phyloP scores from a whole-genome alignment of 495 filamentous ascomycete genomes.

The Pseudomonodictys pantanalensis region DNA sequence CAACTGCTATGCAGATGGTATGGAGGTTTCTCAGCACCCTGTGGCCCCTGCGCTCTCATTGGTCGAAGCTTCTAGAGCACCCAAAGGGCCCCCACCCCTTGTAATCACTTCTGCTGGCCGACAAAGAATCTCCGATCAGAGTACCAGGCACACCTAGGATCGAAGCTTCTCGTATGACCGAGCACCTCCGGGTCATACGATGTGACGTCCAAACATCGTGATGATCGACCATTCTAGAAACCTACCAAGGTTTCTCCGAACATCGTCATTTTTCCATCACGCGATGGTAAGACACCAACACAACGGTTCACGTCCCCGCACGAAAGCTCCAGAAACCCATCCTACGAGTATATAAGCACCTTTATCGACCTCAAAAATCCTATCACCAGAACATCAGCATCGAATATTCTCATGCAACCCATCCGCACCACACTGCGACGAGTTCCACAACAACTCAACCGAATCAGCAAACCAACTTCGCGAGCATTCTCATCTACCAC shows the following conservation, averaged over 20 bases:
- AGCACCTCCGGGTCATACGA: neutral
- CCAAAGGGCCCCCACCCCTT: no score
- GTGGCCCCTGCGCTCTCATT: no score
- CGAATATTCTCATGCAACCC: constrained; percentile 24
- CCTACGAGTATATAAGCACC: constrained; percentile 26
- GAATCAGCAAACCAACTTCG: constrained; percentile 23
- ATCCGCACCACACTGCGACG: constrained; percentile 15
- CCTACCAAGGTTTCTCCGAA: constrained; percentile 12
- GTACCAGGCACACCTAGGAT: neutral
- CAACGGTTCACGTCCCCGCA: neutral
- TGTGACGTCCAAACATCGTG: neutral
- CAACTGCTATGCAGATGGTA: no score
- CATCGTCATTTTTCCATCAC: constrained; percentile 12
- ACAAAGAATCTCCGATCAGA: no score
- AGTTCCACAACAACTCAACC: constrained; percentile 21
- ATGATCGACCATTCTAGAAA: constrained; percentile 19
- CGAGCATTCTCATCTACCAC: constrained; percentile 1
- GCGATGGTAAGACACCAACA: constrained; percentile 1
- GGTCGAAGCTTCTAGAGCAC: no score
- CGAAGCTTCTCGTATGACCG: neutral
- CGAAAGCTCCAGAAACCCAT: constrained; percentile 21
- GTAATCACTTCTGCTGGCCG: no score
- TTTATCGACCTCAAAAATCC: neutral
- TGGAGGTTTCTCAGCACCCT: no score
- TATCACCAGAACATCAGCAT: constrained; percentile 14